phyloP scores from a whole-genome alignment of 1,284 basidiomycete species.

The Malassezia yamatoensis region DNA sequence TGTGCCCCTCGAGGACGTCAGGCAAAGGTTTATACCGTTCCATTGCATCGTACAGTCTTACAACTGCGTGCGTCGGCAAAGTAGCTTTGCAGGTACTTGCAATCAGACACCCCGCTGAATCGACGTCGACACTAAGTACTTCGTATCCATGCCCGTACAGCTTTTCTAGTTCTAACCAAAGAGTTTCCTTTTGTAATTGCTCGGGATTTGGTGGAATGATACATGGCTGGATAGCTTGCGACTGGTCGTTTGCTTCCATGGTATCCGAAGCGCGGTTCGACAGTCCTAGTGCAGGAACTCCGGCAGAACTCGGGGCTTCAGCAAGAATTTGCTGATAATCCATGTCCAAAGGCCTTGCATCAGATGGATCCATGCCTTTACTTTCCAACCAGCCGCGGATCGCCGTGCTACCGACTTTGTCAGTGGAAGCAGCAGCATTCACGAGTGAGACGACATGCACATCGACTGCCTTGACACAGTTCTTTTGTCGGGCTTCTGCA shows the following conservation, averaged over 20 bases:
- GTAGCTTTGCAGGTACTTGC: constrained; percentile 87
- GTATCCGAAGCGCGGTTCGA: constrained; percentile 41
- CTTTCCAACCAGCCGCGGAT: constrained; percentile 35
- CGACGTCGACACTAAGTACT: constrained; percentile 51
- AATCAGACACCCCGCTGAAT: constrained; percentile 53
- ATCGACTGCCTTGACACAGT: constrained; percentile 21
- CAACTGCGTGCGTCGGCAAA: constrained; percentile 72
- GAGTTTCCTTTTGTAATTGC: constrained; percentile 65
- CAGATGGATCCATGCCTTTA: constrained; percentile 5
- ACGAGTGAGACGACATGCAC: constrained; percentile 38
- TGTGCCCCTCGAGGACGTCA: constrained; percentile 65
- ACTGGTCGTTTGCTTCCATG: not conserved
- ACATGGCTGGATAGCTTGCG: not conserved
- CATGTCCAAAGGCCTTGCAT: constrained; percentile 1
- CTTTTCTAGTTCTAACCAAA: constrained; percentile 96
- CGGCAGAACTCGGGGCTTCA: constrained; percentile 28
- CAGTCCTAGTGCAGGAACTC: constrained; percentile 40
- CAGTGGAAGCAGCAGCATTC: constrained; percentile 27
- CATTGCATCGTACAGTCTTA: constrained; percentile 69
- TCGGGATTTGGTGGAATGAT: constrained; percentile 53
- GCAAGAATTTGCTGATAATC: constrained; percentile 4
- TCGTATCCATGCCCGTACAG: constrained; percentile 97
- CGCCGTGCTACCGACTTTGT: constrained; percentile 44
- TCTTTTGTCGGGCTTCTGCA: constrained; percentile 26
- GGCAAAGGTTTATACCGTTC: constrained; percentile 56